Evolutionary conservation across 78 protist species (phyloP), one percentile per base, ranked within the genome.

Genomic region (Dictyostelium capitatum): DNA sequence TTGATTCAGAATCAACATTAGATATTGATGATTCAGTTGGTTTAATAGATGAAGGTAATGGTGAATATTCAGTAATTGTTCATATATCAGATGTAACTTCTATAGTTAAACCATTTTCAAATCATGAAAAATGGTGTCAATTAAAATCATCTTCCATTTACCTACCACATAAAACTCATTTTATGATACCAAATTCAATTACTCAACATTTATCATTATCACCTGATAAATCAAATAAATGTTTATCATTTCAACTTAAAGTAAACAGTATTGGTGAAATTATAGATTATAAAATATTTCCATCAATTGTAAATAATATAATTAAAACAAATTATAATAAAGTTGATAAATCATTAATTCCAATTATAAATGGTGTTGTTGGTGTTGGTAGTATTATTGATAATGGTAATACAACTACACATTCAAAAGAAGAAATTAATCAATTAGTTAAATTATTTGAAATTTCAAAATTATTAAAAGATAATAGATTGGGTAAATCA

Each of bases 1-100:
- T 85, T 48, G 92, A 85, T 62, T 57, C 73, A n/a, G 43, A 25
- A 25, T 46, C 28, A 6, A 85, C 92, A 17, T 25, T 46, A 23
- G 92, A 85, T 85, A 77, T 85, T 25, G 92, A 85, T 59, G 92
- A 85, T 48, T 32, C 92, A 20, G 51, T 85, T 85, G 82, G 92
- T 30, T 14, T 85, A 7, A 28, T 75, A 0, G 28, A 74, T 46
- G 92, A 75, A 19, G 92, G 77, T 37, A 54, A 85, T 48, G 92
- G 80, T 30, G 25, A 46, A 8, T 51, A 75, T 53, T 30, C 62
- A 15, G 50, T 48, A 0, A 25, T 85, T 48, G 92, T 85, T 17
- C 92, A 85, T 75, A 75, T 85, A 43, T 10, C 92, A 4, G 92
- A 85, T 75, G 92, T 75, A 12, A n/a, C 65, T 0, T 6, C 23